A percentile compares a stretch with the other conserved stretches of the same genome.
These are phyloP conservation scores for Chloris gayana DNA, from an alignment of 176 grass and related monocot genomes.

Conservation along the genomic window DNA sequence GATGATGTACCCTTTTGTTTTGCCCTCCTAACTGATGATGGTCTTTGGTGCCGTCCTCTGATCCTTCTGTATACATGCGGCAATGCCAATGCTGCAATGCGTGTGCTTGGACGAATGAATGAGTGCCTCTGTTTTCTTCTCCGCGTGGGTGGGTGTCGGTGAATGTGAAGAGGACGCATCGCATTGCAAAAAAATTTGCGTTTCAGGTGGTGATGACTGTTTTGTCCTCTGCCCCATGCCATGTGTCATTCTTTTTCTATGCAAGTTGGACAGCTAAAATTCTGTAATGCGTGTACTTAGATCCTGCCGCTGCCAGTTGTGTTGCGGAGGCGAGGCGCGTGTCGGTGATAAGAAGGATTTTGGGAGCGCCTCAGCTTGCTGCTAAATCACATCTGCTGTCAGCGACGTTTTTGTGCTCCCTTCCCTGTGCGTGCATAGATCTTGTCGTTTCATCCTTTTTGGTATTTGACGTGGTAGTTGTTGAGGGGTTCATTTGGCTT, in stretches of 20 bases:
- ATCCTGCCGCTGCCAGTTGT: slow-evolving; percentile 19
- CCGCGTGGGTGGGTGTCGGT: slow-evolving; percentile 45
- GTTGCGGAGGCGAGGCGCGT: slow-evolving; percentile 1
- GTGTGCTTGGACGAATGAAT: slow-evolving; percentile 26
- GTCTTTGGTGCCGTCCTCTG: slow-evolving; percentile 3
- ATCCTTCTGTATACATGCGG: slow-evolving; percentile 21
- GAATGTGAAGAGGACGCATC: not conserved
- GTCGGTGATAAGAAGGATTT: slow-evolving; percentile 14
- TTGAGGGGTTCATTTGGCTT: slow-evolving; percentile 11
- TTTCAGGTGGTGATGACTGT: slow-evolving; percentile 14
- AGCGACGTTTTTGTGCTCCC: not conserved
- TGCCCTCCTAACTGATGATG: slow-evolving; percentile 18
- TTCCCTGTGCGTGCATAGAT: slow-evolving; percentile 9
- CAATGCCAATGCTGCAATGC: slow-evolving; percentile 32
- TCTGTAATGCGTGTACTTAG: slow-evolving; percentile 26
- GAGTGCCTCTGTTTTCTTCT: slow-evolving; percentile 2
- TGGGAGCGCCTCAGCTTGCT: not conserved
- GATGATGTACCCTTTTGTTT: slow-evolving; percentile 16
- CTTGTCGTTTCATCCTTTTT: not conserved
- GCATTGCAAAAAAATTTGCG: not conserved
- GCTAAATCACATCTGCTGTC: not conserved
- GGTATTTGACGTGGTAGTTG: not conserved
- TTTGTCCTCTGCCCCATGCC: not conserved
- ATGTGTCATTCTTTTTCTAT: slow-evolving; percentile 27
- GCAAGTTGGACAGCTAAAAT: not conserved